phyloP scores from a whole-genome alignment of 257 asterid genomes.

The Ajuga chamaepitys region DNA sequence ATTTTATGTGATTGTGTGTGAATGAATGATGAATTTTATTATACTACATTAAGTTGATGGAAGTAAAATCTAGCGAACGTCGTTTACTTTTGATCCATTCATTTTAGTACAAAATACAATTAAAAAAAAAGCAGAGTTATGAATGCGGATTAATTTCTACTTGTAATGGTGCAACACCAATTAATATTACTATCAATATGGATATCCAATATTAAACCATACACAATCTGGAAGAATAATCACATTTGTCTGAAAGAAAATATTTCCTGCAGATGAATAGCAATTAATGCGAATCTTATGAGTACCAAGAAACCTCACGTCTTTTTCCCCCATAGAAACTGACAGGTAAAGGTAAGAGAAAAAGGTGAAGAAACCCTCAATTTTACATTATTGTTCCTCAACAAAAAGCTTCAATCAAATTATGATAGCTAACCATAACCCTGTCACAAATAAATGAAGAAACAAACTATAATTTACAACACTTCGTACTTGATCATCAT shows the following conservation, averaged over 20 bases:
- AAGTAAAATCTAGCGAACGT: no score
- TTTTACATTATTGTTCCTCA: slow-evolving; percentile 11
- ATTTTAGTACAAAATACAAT: no score
- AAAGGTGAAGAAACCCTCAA: slow-evolving; percentile 7
- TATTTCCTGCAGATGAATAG: slow-evolving; percentile 5
- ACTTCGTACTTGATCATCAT: neutral
- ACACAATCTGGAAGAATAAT: slow-evolving; percentile 10
- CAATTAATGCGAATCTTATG: slow-evolving; percentile 21
- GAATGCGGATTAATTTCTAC: no score
- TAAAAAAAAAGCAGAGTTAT: no score
- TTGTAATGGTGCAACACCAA: no score
- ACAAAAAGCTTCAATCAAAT: slow-evolving; percentile 21
- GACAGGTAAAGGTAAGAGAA: slow-evolving; percentile 26
- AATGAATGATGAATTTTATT: no score
- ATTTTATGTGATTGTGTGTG: no score
- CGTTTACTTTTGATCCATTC: no score
- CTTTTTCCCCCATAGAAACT: neutral
- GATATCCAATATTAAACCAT: neutral
- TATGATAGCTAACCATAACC: slow-evolving; percentile 21
- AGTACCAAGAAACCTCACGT: slow-evolving; percentile 1
- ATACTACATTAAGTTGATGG: no score
- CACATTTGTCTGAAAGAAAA: neutral
- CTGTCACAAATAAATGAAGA: slow-evolving; percentile 12
- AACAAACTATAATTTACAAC: slow-evolving; percentile 12
- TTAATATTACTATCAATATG: neutral